These are phyloP conservation scores for Phylloporus sp. DNA, from an alignment of 1,284 basidiomycete genomes.

Conservation along the genomic window DNA sequence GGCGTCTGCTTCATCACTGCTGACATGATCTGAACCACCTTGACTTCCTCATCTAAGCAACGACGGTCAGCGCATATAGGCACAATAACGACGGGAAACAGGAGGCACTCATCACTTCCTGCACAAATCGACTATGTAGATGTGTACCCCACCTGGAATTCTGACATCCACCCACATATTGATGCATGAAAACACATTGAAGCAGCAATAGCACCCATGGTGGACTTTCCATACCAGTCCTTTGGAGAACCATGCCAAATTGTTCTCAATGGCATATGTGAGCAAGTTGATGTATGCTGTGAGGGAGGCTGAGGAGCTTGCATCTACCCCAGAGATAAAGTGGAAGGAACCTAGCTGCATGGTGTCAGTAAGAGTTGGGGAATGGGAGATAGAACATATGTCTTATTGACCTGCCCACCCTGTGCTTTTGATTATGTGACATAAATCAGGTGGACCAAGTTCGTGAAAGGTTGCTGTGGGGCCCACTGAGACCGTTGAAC, in stretches of 20 bases:
- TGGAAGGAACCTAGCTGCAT: too few species aligned
- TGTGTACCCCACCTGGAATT: constrained; percentile 96
- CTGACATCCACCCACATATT: constrained; percentile 98
- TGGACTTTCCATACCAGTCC: constrained; percentile 89
- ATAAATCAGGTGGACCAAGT: background rate
- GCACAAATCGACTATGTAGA: constrained; percentile 92
- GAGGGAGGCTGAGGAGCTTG: too few species aligned
- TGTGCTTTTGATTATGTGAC: too few species aligned
- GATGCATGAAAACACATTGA: constrained; percentile 97
- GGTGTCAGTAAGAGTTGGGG: too few species aligned
- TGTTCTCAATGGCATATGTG: constrained; percentile 94
- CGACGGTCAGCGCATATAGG: too few species aligned
- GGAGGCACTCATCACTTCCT: constrained; percentile 77
- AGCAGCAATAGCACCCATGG: constrained; percentile 96
- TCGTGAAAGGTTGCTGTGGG: background rate
- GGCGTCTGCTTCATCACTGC: constrained; percentile 84
- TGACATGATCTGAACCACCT: constrained; percentile 94
- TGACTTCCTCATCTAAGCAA: too few species aligned
- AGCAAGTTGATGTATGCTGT: constrained; percentile 98
- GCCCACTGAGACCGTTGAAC: too few species aligned
- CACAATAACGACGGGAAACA: too few species aligned
- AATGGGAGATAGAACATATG: too few species aligned
- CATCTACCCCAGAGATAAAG: too few species aligned
- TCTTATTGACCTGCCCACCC: too few species aligned
- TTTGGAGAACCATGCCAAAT: constrained; percentile 91